phyloP scores from a whole-genome alignment of 371 early-diverging fungal genomes.

The Actinomucor elegans region DNA sequence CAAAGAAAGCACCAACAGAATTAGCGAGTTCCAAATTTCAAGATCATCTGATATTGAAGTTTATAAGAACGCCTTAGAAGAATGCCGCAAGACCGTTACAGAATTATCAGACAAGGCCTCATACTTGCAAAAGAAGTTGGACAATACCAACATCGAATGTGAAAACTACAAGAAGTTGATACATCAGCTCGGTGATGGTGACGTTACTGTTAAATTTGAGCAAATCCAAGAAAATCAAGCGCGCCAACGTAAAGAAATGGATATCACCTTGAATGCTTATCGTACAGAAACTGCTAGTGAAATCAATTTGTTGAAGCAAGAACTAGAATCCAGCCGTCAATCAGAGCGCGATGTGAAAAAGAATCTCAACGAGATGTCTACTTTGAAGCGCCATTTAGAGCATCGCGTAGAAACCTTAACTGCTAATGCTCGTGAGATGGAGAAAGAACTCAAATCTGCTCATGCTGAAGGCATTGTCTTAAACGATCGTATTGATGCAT shows the following conservation, averaged over 20 bases:
- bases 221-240: slow-evolving; percentile 4
- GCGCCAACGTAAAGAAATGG: slow-evolving; percentile 5
- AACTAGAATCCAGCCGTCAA: not conserved
- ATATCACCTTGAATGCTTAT: slow-evolving; percentile 3
- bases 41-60: not conserved
- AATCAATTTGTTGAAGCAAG: slow-evolving; percentile 5
- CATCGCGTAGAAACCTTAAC: not conserved
- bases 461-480: not conserved
- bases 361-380: not conserved
- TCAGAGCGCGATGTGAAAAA: not conserved
- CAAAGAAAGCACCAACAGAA: not conserved
- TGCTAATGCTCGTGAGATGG: not conserved
- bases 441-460: slow-evolving; percentile 1
- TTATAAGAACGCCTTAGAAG: not conserved
- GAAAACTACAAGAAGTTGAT: slow-evolving; percentile 6
- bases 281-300: slow-evolving; percentile 1
- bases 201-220: not conserved
- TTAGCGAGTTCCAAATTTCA: not conserved
- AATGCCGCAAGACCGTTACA: not conserved
- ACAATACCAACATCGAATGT: not conserved
- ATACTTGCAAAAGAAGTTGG: not conserved
- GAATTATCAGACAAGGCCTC: not conserved
- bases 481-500: not conserved
- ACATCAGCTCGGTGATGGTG: slow-evolving; percentile 3
- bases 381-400: not conserved